These are phyloP conservation scores for Euphrasia confusa DNA, from an alignment of 257 asterid species.

Conservation along the genomic window DNA sequence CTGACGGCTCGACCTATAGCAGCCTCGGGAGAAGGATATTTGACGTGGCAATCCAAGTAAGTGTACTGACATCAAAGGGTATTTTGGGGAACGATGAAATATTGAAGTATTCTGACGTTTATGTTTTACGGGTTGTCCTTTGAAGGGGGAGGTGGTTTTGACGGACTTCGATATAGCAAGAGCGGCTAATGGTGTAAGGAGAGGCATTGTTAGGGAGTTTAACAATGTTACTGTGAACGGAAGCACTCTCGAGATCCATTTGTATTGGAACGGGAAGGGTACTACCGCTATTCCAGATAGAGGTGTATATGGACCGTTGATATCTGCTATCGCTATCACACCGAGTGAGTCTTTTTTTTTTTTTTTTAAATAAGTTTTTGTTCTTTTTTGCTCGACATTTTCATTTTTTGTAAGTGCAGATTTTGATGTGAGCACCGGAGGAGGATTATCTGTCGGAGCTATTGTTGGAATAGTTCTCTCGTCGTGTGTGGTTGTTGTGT, in stretches of 20 bases:
- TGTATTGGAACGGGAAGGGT: conserved; percentile 94
- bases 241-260: conserved; percentile 78
- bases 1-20: conserved; percentile 46
- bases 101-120: no score
- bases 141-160: conserved; percentile 72
- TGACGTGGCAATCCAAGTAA: conserved; percentile 87
- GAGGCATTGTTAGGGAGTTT: conserved; percentile 48
- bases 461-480: conserved; percentile 59
- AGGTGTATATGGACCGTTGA: conserved; percentile 86
- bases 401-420: conserved; percentile 34
- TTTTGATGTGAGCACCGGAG: conserved; percentile 39
- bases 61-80: conserved; percentile 19
- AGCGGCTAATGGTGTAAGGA: conserved; percentile 62
- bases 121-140: not conserved
- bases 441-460: conserved; percentile 59
- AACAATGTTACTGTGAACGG: conserved; percentile 39
- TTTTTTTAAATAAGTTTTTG: no score
- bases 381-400: no score
- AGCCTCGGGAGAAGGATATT: conserved; percentile 76
- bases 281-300: conserved; percentile 75
- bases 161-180: conserved; percentile 53
- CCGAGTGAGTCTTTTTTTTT: conserved; percentile 47
- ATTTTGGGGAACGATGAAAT: no score
- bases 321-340: conserved; percentile 82
- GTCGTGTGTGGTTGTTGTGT: conserved; percentile 32